phyloP scores from a whole-genome alignment of 257 asterid genomes.

The Solanum chilense region DNA sequence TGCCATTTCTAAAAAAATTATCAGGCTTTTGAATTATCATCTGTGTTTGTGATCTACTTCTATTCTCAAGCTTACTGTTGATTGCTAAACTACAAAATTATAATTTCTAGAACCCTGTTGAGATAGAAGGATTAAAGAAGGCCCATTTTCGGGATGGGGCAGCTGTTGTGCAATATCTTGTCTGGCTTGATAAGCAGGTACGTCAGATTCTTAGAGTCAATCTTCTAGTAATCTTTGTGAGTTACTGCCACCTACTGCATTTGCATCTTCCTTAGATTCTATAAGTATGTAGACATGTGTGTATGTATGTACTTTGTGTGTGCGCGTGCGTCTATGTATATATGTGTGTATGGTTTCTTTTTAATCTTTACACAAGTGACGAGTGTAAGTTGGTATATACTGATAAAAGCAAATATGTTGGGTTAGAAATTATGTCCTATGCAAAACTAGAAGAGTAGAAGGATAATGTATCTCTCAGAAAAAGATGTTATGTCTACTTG shows the following conservation, averaged over 20 bases:
- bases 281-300: not conserved
- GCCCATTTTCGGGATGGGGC: constrained; percentile 95
- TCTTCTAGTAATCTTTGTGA: not conserved
- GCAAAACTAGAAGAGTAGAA: not conserved
- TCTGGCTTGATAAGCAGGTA: constrained; percentile 89
- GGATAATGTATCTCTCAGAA: not conserved
- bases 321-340: not conserved
- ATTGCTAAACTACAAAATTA: constrained; percentile 1
- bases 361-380: not conserved
- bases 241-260: not conserved
- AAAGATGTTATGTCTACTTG: not conserved
- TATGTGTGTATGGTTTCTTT: not conserved
- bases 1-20: not conserved
- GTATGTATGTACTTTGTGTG: not conserved
- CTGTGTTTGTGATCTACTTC: not conserved
- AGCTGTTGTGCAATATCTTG: constrained; percentile 90
- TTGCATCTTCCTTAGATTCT: not conserved
- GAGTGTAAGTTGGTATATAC: not conserved
- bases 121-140: constrained; percentile 89
- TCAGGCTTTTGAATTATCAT: not conserved
- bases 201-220: not conserved
- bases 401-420: not conserved
- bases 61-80: not conserved
- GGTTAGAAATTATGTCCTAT: not conserved
- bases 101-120: constrained; percentile 66